A percentile compares a stretch with the other conserved stretches of the same genome.
Evolutionary conservation across 2,329 filamentous ascomycete species (phyloP).

Genomic region (Paramyrothecium sp.): DNA sequence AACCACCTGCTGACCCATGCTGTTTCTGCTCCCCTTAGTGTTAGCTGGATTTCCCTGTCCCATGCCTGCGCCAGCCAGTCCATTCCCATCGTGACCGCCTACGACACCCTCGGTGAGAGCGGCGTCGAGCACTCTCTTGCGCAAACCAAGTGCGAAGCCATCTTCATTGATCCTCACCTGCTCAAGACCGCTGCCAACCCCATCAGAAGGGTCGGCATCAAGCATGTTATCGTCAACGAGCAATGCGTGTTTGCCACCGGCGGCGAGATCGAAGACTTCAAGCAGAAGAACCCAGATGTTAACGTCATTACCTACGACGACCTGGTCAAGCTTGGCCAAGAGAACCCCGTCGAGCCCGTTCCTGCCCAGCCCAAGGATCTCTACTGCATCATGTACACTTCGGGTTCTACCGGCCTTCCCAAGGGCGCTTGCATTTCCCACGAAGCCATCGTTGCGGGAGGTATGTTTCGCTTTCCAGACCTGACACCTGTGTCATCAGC

Average conservation of each 20-base stretch:
- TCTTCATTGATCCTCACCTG: conserved; percentile 85
- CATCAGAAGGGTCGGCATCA: conserved; percentile 56
- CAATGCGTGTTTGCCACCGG: conserved; percentile 48
- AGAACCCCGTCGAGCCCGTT: conserved; percentile 68
- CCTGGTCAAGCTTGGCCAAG: conserved; percentile 56
- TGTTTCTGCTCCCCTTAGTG: conserved; percentile 40
- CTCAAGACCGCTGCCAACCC: conserved; percentile 58
- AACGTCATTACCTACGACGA: conserved; percentile 54
- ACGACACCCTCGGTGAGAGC: conserved; percentile 84
- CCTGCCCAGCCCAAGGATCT: conserved; percentile 74
- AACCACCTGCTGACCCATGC: not conserved
- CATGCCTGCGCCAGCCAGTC: conserved; percentile 80
- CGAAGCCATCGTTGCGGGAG: conserved; percentile 72
- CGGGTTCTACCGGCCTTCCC: conserved; percentile 82
- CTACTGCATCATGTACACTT: conserved; percentile 85
- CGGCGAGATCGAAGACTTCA: conserved; percentile 54
- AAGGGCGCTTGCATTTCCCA: conserved; percentile 88
- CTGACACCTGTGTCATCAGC: conserved; percentile 8
- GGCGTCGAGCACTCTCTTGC: conserved; percentile 83
- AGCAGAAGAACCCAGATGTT: conserved; percentile 52
- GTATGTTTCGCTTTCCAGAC: conserved; percentile 36
- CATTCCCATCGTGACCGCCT: conserved; percentile 88
- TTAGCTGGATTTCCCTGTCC: conserved; percentile 81
- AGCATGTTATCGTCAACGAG: conserved; percentile 63
- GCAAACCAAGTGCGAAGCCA: conserved; percentile 76